Base-by-base conservation (phyloP, 805 yeast species). In the Ogataea kodamae region DNA sequence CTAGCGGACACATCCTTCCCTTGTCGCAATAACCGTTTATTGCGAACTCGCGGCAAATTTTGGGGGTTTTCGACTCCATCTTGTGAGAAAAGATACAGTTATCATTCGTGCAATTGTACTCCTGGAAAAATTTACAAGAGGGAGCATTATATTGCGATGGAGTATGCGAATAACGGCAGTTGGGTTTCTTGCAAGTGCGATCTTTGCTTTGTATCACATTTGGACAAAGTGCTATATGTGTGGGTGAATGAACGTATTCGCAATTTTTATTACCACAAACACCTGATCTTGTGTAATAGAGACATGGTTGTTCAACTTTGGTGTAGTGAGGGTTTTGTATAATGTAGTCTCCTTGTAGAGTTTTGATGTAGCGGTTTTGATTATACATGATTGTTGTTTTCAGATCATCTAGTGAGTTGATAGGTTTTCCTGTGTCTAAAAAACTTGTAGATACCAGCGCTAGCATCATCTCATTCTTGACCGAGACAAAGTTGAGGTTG, bases 1-100 rank as follows among this genome's bases (percentile, higher is more conserved):
- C 55, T 28, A 71, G 68, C 5, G 70, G 65, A 50, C 94, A 84
- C 18, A 49, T 43, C 16, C 58, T 49, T 0, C 92, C 95, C 15
- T 72, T 55, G 18, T 63, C 70, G 55, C 94, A 85, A 60, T 72
- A 81, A 1, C 89, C 88, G 11, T 74, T 73, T 20, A 78, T 47
- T 4, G 89, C 71, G 61, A 84, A 85, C 18, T 72, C 76, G 14
- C 85, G 64, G 50, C 95, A 84, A 1, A 75, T 63, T 5, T 31
- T 18, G 3, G 32, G 58, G 18, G 63, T 67, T 27, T 54, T 47
- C 17, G 45, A 55, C 22, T 66, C 74, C 33, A 48, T 48, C 61
- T 65, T 70, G 57, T 70, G 84, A 20, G 65, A 61, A 47, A 52
- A 86, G 47, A 56, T 61, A 55, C 85, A 78, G 21, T 65, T 55